A percentile compares a stretch with the other conserved stretches of the same genome.
Conservation (phyloP, 83 land plant genomes). For the Diphasiastrum complanatum region DNA sequence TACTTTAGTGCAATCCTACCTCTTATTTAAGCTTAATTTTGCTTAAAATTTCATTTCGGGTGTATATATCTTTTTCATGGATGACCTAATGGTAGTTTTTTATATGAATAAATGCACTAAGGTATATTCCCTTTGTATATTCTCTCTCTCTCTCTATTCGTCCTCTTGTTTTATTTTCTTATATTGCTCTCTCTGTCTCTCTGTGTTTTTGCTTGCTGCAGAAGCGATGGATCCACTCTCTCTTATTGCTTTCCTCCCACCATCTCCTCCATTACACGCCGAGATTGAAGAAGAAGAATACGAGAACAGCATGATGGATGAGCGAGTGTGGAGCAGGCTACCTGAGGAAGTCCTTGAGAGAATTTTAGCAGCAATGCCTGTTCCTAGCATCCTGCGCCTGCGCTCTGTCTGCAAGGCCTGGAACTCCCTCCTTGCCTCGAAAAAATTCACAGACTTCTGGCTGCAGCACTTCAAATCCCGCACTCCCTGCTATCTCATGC, state of each 20-base stretch:
- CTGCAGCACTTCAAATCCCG: not conserved
- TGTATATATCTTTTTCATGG: too few species aligned
- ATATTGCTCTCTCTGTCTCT: too few species aligned
- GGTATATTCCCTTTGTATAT: too few species aligned
- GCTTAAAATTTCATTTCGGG: too few species aligned
- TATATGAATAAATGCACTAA: too few species aligned
- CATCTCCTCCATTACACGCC: not conserved
- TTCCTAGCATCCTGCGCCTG: conserved; percentile 5
- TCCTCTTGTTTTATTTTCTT: too few species aligned
- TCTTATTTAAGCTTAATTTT: too few species aligned
- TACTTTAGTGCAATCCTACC: too few species aligned
- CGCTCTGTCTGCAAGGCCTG: conserved; percentile 4
- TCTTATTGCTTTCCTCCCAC: not conserved
- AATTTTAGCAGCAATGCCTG: not conserved
- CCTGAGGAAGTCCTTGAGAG: conserved; percentile 2
- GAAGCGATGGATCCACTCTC: conserved; percentile 16
- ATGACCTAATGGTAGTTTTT: too few species aligned
- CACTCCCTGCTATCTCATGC: conserved; percentile 3
- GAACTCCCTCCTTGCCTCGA: not conserved
- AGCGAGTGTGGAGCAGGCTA: not conserved
- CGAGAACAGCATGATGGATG: not conserved
- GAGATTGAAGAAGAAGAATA: not conserved
- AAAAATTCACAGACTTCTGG: not conserved
- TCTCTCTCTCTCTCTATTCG: too few species aligned
- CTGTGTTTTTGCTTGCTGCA: too few species aligned